Evolutionary conservation across 2,329 filamentous ascomycete species (phyloP), one percentile per base, ranked within the genome.

Genomic region (Colletotrichum sp.): DNA sequence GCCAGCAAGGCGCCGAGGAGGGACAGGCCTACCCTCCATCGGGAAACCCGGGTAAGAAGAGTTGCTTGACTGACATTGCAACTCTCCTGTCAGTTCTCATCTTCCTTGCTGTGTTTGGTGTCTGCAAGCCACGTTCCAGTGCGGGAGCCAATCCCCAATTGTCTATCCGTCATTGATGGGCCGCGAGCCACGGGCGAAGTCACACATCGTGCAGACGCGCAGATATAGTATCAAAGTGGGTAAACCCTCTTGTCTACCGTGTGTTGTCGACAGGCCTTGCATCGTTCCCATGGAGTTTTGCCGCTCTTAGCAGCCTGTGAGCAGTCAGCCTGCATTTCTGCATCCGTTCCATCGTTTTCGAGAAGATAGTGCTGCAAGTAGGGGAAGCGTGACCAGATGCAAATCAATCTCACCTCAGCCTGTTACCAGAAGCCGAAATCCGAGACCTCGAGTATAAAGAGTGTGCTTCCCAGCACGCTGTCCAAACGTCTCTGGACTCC

Each of bases 71-170:
- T 69, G 49, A 57, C 32, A 49, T 32, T 69, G 34, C 24, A 69
- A 73, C 44, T 59, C 32, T 52, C 24, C n/a, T 64, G 57, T 76
- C 74, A 76, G 4, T 55, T 66, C 59, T 69, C 74, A 69, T 64
- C 64, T 62, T 65, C 7, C 28, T 30, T 57, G 26, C 16, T 60
- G 30, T 60, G 34, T 13, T 30, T 70, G 68, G 30, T 39, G 59
- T 55, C 60, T 76, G 59, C 74, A 76, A 72, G 70, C 70, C 74
- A 74, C 70, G 28, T 74, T 73, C 6, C 18, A 28, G 18, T 59
- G 32, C 55, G 28, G 65, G n/a, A 32, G 28, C 74, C 71, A 74
- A 64, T 59, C 70, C 70, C 16, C 21, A 44, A 60, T 59, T 34
- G 12, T 60, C 36, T 66, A 39, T 52, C 55, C 44, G 18, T 67